These are phyloP conservation scores for Colletotrichum sansevieriae DNA, from an alignment of 2,329 filamentous ascomycete genomes.

Conservation along the genomic window DNA sequence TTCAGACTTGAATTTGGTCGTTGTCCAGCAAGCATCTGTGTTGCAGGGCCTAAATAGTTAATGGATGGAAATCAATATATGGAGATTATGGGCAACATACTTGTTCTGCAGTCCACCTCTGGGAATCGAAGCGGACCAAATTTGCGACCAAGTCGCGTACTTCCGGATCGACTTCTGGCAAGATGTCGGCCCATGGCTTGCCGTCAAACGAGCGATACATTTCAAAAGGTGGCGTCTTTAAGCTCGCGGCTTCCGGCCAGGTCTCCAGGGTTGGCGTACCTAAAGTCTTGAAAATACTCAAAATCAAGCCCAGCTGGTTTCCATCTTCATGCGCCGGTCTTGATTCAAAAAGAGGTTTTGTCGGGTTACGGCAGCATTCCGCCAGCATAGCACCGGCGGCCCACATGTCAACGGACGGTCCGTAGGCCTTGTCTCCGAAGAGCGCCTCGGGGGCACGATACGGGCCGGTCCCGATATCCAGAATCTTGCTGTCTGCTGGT, in stretches of 20 bases:
- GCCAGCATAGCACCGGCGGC: conserved; percentile 86
- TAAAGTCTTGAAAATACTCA: conserved; percentile 91
- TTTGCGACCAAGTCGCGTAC: conserved; percentile 75
- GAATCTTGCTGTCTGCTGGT: conserved; percentile 76
- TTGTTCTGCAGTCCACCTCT: conserved; percentile 73
- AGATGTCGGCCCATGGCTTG: conserved; percentile 76
- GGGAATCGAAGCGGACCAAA: conserved; percentile 80
- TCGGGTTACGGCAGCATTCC: conserved; percentile 72
- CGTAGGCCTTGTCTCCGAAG: conserved; percentile 85
- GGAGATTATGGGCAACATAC: conserved; percentile 44
- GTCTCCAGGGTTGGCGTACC: conserved; percentile 84
- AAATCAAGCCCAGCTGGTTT: conserved; percentile 89
- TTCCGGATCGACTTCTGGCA: conserved; percentile 70
- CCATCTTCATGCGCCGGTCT: conserved; percentile 81
- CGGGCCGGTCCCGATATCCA: conserved; percentile 92
- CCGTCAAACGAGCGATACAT: conserved; percentile 84
- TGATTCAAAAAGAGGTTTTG: conserved; percentile 82
- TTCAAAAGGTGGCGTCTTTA: conserved; percentile 85
- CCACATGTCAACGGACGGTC: conserved; percentile 86
- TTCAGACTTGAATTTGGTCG: not conserved
- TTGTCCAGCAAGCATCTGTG: conserved; percentile 19
- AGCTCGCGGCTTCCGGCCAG: conserved; percentile 83
- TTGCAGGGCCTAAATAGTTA: conserved; percentile 37
- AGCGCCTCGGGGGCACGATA: conserved; percentile 93
- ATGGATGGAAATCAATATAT: not conserved